These are phyloP conservation scores for Xylariaceae sp. DNA, from an alignment of 2,329 filamentous ascomycete genomes.

Conservation along the genomic window DNA sequence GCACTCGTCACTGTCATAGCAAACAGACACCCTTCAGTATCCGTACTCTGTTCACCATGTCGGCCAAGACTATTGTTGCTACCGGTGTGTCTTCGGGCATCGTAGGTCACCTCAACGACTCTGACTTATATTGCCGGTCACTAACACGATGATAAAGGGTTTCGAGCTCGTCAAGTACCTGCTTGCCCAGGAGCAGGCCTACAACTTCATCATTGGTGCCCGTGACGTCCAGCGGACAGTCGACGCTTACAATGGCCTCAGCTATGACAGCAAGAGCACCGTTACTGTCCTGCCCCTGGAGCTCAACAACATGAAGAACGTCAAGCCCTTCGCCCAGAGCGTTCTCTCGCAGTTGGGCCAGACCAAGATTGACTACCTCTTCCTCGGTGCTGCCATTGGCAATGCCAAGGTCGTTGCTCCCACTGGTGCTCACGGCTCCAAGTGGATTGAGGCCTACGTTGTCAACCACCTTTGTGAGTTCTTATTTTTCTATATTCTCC, in stretches of 20 bases:
- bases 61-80: conserved; percentile 45
- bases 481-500: background rate
- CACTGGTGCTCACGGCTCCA: conserved; percentile 37
- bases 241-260: conserved; percentile 39
- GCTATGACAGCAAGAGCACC: conserved; percentile 39
- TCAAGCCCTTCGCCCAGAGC: conserved; percentile 44
- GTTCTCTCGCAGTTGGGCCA: conserved; percentile 39
- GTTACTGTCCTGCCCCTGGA: conserved; percentile 46
- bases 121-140: conserved; percentile 1
- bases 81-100: conserved; percentile 47
- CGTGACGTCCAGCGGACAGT: conserved; percentile 40
- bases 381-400: conserved; percentile 46
- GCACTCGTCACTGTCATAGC: background rate
- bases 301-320: conserved; percentile 40
- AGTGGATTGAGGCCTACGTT: conserved; percentile 46
- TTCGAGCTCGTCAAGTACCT: conserved; percentile 51
- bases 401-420: conserved; percentile 34
- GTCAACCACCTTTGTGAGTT: conserved; percentile 49
- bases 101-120: conserved; percentile 31
- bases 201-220: conserved; percentile 46
- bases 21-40: background rate
- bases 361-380: conserved; percentile 42
- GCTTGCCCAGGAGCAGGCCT: conserved; percentile 40
- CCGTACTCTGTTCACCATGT: conserved; percentile 31
- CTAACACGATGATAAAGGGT: conserved; percentile 36